Base-by-base conservation (phyloP, 2,329 filamentous ascomycete genomes). In the Grosmannia clavigera region DNA sequence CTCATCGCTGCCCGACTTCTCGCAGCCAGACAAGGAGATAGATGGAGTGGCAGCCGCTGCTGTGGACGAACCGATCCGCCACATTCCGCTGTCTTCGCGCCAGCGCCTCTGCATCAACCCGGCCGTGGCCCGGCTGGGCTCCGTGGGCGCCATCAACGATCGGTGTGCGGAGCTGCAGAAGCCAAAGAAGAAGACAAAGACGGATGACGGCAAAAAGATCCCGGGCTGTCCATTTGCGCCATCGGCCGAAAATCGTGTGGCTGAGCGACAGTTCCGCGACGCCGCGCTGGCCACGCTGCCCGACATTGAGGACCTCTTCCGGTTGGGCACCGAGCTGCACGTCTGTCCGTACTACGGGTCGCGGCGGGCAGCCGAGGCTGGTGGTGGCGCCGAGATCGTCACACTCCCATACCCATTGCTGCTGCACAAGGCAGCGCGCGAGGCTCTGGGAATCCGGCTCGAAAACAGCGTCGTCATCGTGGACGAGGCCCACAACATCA, bases 321-420 rank as follows among this genome's bases (percentile, higher is more conserved):
- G 78, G 16, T 76, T 97, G 1, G 94, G 94, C 4, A 88, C 86
- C 67, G 82, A 85, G 57, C 77, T 96, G 38, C 83, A 85, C 0
- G 81, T 97, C 5, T 99, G 94, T 69, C 92, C 94, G 0, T 99
- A 99, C 71, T 99, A 99, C 72, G 92, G 92, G n/a, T 92, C 92
- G 0, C 81, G 94, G 56, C 81, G 87, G 3, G 88, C 89, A 0
- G 85, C 96, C 16, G 81, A 87, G 3, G 88, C 89, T 0, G 85
- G 95, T n/a, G 84, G 86, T 22, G 82, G 86, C 11, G 87, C 90
- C 50, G 92, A 96, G 78, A 90, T 99, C 58, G 81, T 99, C 31
- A 96, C 92, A 0, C 76, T 99, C 22, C 94, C 94, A 0, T 99
- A 99, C 69, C 92, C 92, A 1, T 73, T 99, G 7, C 78, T 99